Evolutionary conservation across 495 filamentous ascomycete genomes (phyloP).

Genomic region (Penicillium antarcticum): DNA sequence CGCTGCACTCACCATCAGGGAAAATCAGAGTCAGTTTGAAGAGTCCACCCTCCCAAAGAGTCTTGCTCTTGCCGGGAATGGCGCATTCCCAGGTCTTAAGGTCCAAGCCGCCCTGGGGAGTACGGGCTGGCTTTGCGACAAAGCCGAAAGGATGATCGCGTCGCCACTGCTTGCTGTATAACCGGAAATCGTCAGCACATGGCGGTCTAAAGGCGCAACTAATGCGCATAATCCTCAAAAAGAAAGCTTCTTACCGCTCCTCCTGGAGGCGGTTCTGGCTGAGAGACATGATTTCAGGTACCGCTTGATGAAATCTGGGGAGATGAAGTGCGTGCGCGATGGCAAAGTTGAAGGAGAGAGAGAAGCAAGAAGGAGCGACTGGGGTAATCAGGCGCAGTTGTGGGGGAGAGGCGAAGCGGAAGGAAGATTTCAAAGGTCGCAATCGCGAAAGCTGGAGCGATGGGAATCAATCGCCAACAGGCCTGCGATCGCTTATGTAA

Average conservation of each 20-base stretch:
- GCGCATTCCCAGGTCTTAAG: conserved; percentile 96
- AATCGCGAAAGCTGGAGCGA: no score
- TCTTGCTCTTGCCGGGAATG: conserved; percentile 92
- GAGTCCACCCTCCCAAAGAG: conserved; percentile 92
- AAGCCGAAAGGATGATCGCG: conserved; percentile 97
- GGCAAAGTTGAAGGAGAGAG: neutral
- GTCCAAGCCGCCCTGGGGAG: conserved; percentile 75
- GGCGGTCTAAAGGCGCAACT: neutral
- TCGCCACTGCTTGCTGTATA: conserved; percentile 85
- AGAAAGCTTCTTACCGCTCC: conserved; percentile 63
- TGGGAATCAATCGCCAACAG: no score
- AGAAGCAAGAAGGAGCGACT: neutral
- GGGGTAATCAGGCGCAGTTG: neutral
- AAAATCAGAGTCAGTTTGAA: conserved; percentile 93
- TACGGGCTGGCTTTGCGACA: conserved; percentile 84
- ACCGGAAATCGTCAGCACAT: conserved; percentile 14
- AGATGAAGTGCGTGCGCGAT: neutral
- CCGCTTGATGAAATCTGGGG: neutral
- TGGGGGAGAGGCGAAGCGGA: neutral
- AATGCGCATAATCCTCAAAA: neutral
- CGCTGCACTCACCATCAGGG: conserved; percentile 74
- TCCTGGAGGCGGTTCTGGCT: conserved; percentile 87
- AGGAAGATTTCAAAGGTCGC: conserved; percentile 1
- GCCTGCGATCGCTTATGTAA: no score
- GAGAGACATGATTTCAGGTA: conserved; percentile 64